These are phyloP conservation scores for Conoideocrella luteorostrata DNA, from an alignment of 2,329 filamentous ascomycete genomes.

Conservation along the genomic window DNA sequence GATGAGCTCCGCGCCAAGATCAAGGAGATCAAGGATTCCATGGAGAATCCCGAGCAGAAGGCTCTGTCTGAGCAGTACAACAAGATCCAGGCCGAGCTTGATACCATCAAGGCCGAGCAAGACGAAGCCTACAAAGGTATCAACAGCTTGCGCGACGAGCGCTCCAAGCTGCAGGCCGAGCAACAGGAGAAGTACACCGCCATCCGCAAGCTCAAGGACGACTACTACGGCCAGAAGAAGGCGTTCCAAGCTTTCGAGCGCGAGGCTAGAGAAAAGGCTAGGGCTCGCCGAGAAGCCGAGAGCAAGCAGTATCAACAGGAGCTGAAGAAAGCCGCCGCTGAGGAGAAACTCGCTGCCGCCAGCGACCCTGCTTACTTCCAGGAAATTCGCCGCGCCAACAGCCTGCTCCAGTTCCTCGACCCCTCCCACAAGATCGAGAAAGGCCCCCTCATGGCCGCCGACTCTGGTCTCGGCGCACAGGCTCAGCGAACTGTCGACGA, in stretches of 20 bases:
- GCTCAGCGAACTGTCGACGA: conserved; percentile 79
- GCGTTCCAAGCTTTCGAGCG: conserved; percentile 80
- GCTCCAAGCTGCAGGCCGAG: conserved; percentile 73
- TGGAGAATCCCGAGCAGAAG: conserved; percentile 89
- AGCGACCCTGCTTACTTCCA: conserved; percentile 84
- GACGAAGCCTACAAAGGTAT: conserved; percentile 86
- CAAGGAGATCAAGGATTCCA: conserved; percentile 76
- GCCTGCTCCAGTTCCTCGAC: conserved; percentile 86
- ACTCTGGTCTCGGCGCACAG: conserved; percentile 70
- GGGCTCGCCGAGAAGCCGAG: conserved; percentile 77
- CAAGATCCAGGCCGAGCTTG: conserved; percentile 79
- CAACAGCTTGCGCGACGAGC: conserved; percentile 77
- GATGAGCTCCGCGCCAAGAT: conserved; percentile 83
- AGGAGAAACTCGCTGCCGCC: conserved; percentile 72
- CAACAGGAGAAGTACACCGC: conserved; percentile 80
- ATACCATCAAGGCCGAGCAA: conserved; percentile 85
- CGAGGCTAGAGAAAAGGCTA: conserved; percentile 67
- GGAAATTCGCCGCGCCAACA: conserved; percentile 84
- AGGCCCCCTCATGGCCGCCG: conserved; percentile 53
- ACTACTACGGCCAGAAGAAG: conserved; percentile 74
- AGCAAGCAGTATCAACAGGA: conserved; percentile 66
- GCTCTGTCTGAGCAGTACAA: conserved; percentile 82
- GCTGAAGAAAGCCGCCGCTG: conserved; percentile 68
- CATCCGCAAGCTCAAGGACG: conserved; percentile 83
- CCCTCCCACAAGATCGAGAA: conserved; percentile 64